These are phyloP conservation scores for Yamadazyma aaseri DNA, from an alignment of 1,139 yeast genomes.

Conservation along the genomic window DNA sequence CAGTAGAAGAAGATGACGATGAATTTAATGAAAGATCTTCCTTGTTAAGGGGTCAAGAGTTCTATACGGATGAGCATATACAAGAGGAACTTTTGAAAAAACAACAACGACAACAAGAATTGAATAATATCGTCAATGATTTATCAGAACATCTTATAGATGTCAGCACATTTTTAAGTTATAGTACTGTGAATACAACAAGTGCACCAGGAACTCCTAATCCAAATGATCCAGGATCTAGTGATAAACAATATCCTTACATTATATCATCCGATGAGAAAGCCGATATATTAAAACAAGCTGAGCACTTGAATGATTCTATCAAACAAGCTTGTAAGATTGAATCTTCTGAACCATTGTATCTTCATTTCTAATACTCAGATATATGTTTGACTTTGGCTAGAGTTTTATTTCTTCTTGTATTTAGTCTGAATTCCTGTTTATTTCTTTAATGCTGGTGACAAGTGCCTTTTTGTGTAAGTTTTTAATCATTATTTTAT, in stretches of 20 bases:
- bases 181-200: constrained; percentile 14
- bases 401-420: too few species aligned
- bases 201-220: constrained; percentile 12
- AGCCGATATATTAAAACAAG: constrained; percentile 20
- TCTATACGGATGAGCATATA: constrained; percentile 32
- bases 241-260: constrained; percentile 17
- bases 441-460: too few species aligned
- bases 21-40: constrained; percentile 41
- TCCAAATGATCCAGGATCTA: constrained; percentile 4
- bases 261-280: constrained; percentile 21
- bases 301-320: constrained; percentile 19
- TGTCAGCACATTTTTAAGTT: constrained; percentile 38
- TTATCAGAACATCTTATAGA: constrained; percentile 45
- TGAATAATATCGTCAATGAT: constrained; percentile 42
- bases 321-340: constrained; percentile 24
- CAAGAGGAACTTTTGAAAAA: constrained; percentile 42
- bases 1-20: constrained; percentile 36
- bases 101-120: constrained; percentile 45
- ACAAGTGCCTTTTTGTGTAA: too few species aligned
- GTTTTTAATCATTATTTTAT: too few species aligned
- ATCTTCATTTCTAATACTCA: constrained; percentile 25
- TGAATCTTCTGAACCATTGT: constrained; percentile 25
- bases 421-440: too few species aligned
- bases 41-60: constrained; percentile 30
- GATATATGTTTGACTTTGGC: too few species aligned